Evolutionary conservation across 129 eudicot genomes (phyloP), one percentile per base, ranked within the genome.

Genomic region (Flaveria trinervia): DNA sequence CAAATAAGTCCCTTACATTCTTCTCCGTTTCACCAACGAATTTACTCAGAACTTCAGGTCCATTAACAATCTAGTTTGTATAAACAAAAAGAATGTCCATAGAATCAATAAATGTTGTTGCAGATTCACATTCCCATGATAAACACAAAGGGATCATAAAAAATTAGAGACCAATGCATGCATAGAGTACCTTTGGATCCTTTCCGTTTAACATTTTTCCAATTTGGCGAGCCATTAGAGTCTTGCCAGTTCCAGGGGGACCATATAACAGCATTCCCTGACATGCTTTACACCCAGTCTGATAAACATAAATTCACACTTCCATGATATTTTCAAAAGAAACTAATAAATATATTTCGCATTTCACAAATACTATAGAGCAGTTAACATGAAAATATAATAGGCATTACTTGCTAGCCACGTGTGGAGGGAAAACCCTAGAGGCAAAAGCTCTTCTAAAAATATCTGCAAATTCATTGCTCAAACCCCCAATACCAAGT

Each of bases 221-320:
- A 68, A 95, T 95, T 69, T 95, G 99, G 30, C 99, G 99, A 73
- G 99, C 97, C 97, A 95, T 92, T 76, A 95, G 73, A 66, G 99
- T 95, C 85, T 95, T 95, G 18, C 99, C 99, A 46, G 99, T 95
- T 70, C 99, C 99, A 85, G 99, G 99, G 65, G 99, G 99, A 62
- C 99, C 99, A 85, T 68, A 88, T 20, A 95, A 92, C 86, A 95
- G 88, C 97, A 95, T 95, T 85, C 99, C 99, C 81, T 95, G 28
- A 95, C 99, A 83, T 95, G 99, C 79, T 89, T 95, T 77, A 95
- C 85, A 14, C 99, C 99, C 83, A 95, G 83, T 77, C 97, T 93
- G 72, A 64, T 76, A 68, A 51, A 67, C 17, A 73, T 54, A 79
- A 0, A 76, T 48, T 79, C 61, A 10, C 36, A 36, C 59, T 72